Base-by-base conservation (phyloP, 495 filamentous ascomycete species). In the Neurospora sp. region DNA sequence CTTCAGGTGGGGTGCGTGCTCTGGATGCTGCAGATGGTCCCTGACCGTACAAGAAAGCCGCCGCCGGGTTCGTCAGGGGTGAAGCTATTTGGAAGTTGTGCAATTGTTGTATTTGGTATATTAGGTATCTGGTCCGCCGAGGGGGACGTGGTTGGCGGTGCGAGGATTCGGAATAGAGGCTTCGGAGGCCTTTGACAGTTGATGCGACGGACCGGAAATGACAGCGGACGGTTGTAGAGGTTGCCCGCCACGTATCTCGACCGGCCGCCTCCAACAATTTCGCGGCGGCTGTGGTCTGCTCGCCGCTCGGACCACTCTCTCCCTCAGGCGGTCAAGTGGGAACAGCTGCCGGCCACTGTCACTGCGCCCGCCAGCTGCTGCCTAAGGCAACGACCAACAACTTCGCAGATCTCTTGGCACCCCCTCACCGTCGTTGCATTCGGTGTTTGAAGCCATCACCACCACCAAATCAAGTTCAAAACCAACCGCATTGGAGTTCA, bases 241-340 rank as follows among this genome's bases (percentile, higher is more conserved):
- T 77, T 77, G 78, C 75, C 76, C 75, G 78, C 79, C 78, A 79
- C 79, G 79, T 79, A 75, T 76, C 75, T 72, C 53, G 71, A 78
- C 76, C 70, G 74, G 74, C 74, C 69, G 68, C 72, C 68, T 72
- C 73, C 40, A 69, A 71, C 75, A 80, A 79, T 75, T 80, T 79
- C 79, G 76, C 79, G 74, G 75, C 79, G 74, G 75, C 79, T 80
- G 76, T 80, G 79, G 79, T 79, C 71, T 74, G 70, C 69, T 40
- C 45, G 53, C 53, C 53, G 53, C 53, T 65, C 53, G 53, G 53
- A 27, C 53, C 53, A 65, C 27, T 65, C 5, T 17, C 22, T 61
- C 22, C 14, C 27, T 17, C 53, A 65, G 27, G 14, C 6, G 53
- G 53, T 65, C 53, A 65, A 65, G 27, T 65, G 27, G 53, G 27